Percentiles rank a stretch among this genome's conserved stretches.
These are phyloP conservation scores for Xylariaceae sp. DNA, from an alignment of 2,329 filamentous ascomycete species.

Conservation along the genomic window DNA sequence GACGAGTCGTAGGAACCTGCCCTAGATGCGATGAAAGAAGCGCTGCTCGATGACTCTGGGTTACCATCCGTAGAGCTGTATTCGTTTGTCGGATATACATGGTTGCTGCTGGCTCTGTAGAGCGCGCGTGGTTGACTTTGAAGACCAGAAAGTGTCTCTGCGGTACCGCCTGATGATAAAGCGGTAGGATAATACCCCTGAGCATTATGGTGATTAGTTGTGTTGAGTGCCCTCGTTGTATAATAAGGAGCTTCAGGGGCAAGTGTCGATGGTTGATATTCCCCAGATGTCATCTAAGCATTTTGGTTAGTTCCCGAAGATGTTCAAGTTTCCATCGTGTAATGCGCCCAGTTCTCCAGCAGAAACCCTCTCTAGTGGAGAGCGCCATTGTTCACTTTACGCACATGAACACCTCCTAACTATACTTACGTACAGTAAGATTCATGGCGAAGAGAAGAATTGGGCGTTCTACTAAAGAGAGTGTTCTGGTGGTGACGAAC, in stretches of 20 bases:
- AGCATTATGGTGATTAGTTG: conserved; percentile 30
- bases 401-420: not conserved
- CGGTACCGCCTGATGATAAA: conserved; percentile 22
- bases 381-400: not conserved
- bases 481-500: not conserved
- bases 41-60: conserved; percentile 33
- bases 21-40: conserved; percentile 33
- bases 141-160: conserved; percentile 32
- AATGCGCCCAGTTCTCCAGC: not conserved
- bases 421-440: not conserved
- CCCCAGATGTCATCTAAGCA: conserved; percentile 35
- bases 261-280: conserved; percentile 34
- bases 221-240: conserved; percentile 28
- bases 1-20: conserved; percentile 37
- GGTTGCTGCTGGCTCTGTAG: conserved; percentile 31
- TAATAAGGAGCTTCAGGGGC: conserved; percentile 36
- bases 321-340: not conserved
- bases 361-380: not conserved
- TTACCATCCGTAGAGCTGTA: conserved; percentile 35
- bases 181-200: conserved; percentile 33
- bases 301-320: conserved; percentile 24
- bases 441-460: not conserved
- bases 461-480: not conserved
- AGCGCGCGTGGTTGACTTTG: conserved; percentile 34
- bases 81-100: conserved; percentile 31